Base-by-base conservation (phyloP, 2,329 filamentous ascomycete species). In the Calonectria pseudoturangicola region DNA sequence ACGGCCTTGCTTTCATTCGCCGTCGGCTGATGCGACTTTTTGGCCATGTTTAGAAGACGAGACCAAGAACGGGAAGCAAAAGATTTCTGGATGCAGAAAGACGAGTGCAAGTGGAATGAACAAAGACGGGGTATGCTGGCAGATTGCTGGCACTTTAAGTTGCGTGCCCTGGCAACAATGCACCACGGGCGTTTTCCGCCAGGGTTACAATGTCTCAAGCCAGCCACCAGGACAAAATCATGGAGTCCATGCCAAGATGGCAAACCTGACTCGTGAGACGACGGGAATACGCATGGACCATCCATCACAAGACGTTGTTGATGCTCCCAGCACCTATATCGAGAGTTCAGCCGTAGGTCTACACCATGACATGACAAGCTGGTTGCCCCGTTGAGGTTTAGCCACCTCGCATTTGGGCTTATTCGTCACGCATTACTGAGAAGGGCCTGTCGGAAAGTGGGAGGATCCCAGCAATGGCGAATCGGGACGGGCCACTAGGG, bases 11-110 rank as follows among this genome's bases (percentile, higher is more conserved):
- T 36, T 50, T 66, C 64, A 0, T 39, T 41, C 10, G 50, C 39
- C 36, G 64, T 66, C 2, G 64, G 36, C 50, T 66, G 48, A 33
- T 66, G 64, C 36, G 64, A 43, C 36, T 45, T 48, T 13, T n/a
- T 62, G 18, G 27, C 66, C 51, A 68, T 58, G 43, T 25, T 47
- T 63, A n/a, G 13, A 36, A 10, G 21, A 27, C 15, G 8, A 9
- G 18, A 58, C 10, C 30, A 56, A 33, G 51, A 18, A 30, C 3
- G 3, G 4, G 9, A 33, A 33, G 30, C 13, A 8, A 16, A 25
- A 33, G 1, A 15, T 41, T 4, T 18, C 25, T 27, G 13, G 16
- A 12, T 2, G 30, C 7, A 60, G 6, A 60, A 28, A 18, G 21
- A 4, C 12, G 21, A 43, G 4, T 10, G 39, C 3, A 27, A 54